Percentiles rank a stretch among this genome's conserved stretches.
Conservation (phyloP, 169 alveolate species). For the Plasmodium cynomolgi region DNA sequence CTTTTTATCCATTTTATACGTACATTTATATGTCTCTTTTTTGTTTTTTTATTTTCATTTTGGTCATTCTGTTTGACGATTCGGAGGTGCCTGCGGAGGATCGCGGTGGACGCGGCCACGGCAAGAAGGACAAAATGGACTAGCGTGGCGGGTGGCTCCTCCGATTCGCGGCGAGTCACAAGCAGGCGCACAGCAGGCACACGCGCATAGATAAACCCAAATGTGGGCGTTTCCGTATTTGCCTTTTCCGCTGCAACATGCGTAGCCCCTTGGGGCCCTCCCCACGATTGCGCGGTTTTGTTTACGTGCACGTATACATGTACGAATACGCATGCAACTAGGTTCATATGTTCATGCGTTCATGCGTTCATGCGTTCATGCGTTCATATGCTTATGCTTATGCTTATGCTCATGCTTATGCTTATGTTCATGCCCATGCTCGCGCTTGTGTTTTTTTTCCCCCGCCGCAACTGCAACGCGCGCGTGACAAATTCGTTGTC, state of each 20-base stretch:
- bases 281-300: not conserved
- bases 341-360: not conserved
- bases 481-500: not conserved
- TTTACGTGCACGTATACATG: not conserved
- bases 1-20: conserved; percentile 58
- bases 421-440: too few relatives aligned
- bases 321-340: not conserved
- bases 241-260: not conserved
- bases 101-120: not conserved
- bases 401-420: not conserved
- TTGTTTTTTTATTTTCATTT: conserved; percentile 31
- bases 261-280: not conserved
- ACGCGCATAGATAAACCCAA: too few relatives aligned
- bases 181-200: not conserved
- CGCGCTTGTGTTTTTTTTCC: too few relatives aligned
- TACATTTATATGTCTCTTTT: conserved; percentile 60
- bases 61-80: conserved; percentile 55
- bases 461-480: not conserved
- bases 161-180: not conserved
- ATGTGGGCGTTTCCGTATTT: not conserved
- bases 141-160: not conserved
- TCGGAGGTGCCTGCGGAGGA: not conserved
- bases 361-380: not conserved
- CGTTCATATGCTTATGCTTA: not conserved
- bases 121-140: not conserved